phyloP scores from a whole-genome alignment of 306 rosid species.

The Luffa acutangula region DNA sequence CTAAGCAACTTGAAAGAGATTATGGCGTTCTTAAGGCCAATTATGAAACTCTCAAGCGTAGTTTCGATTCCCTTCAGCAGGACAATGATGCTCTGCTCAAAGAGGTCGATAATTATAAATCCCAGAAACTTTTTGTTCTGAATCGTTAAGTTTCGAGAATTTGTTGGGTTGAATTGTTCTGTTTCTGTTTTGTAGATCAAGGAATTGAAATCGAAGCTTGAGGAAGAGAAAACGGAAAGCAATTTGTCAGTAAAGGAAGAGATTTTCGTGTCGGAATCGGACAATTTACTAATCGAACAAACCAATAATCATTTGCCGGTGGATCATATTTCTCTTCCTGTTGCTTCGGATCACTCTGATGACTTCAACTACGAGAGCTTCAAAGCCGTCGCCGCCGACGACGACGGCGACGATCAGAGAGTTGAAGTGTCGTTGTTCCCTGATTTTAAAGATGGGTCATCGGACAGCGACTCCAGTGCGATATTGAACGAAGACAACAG shows the following conservation, averaged over 20 bases:
- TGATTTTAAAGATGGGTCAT: slow-evolving; percentile 65
- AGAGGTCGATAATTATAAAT: slow-evolving; percentile 29
- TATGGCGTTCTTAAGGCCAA: slow-evolving; percentile 67
- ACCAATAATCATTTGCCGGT: slow-evolving; percentile 3
- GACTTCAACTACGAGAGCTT: slow-evolving; percentile 33
- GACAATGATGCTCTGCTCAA: slow-evolving; percentile 61
- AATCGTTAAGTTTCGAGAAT: neutral
- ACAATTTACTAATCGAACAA: slow-evolving; percentile 17
- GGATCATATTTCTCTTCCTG: slow-evolving; percentile 20
- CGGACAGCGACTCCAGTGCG: slow-evolving; percentile 90
- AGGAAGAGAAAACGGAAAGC: slow-evolving; percentile 38
- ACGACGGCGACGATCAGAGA: neutral
- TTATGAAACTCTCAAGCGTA: slow-evolving; percentile 54
- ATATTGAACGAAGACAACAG: slow-evolving; percentile 67
- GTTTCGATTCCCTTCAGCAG: slow-evolving; percentile 43
- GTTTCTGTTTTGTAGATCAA: slow-evolving; percentile 35
- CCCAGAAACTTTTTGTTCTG: neutral
- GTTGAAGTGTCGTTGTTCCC: slow-evolving; percentile 11
- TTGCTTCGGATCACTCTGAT: slow-evolving; percentile 31
- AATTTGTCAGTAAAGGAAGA: slow-evolving; percentile 55
- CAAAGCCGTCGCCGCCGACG: slow-evolving; percentile 3
- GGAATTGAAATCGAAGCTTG: slow-evolving; percentile 60
- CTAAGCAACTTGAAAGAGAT: slow-evolving; percentile 89
- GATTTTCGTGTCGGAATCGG: slow-evolving; percentile 25
- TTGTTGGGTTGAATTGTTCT: neutral